phyloP scores from a whole-genome alignment of 805 yeast species.

The Candida rishiriensis region DNA sequence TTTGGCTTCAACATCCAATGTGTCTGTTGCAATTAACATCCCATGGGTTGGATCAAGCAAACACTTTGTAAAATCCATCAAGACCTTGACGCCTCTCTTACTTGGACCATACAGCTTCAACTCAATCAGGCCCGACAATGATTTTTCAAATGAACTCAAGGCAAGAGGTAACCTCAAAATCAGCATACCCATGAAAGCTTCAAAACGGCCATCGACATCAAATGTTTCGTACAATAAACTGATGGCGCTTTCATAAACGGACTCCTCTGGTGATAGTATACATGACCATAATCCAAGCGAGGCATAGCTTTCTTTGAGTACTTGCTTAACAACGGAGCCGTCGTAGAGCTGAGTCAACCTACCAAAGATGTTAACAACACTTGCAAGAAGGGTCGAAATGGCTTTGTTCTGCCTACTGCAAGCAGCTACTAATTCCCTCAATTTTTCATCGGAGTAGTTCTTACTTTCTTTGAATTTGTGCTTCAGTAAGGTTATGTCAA shows the following conservation, averaged over 20 bases:
- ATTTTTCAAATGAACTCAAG: constrained; percentile 38
- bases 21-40: constrained; percentile 27
- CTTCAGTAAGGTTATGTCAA: constrained; percentile 23
- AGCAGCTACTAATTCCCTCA: constrained; percentile 18
- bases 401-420: constrained; percentile 27
- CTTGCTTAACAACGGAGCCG: constrained; percentile 21
- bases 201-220: constrained; percentile 76
- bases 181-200: constrained; percentile 60
- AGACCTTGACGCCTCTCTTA: constrained; percentile 57
- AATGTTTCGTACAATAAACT: constrained; percentile 70
- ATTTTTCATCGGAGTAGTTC: constrained; percentile 10
- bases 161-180: constrained; percentile 39
- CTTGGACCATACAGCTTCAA: constrained; percentile 20
- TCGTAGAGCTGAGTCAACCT: constrained; percentile 23
- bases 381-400: constrained; percentile 11
- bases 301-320: constrained; percentile 39
- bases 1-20: constrained; percentile 12
- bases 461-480: constrained; percentile 9
- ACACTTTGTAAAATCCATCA: constrained; percentile 66
- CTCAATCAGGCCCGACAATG: constrained; percentile 10
- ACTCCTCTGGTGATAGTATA: constrained; percentile 56
- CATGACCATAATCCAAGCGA: constrained; percentile 71
- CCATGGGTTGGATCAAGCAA: constrained; percentile 68
- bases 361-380: constrained; percentile 21
- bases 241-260: constrained; percentile 62